Conservation (phyloP, 352 stramenopile species). For the Globisporangium paddicum region DNA sequence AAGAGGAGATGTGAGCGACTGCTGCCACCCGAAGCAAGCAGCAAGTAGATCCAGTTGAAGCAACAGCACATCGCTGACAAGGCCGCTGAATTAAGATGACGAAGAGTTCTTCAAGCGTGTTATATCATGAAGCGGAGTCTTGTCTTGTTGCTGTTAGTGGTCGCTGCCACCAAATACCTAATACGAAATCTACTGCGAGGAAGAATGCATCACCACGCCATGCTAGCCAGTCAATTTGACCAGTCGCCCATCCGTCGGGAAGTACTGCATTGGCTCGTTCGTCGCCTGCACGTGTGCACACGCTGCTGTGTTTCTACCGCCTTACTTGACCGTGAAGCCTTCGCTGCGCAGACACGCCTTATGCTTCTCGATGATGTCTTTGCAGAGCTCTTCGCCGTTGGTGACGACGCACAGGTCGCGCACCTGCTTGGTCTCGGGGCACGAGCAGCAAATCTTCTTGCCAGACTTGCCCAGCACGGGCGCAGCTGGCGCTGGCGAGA, state of each 20-base stretch:
- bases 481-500: slow-evolving; percentile 15
- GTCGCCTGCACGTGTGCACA: not conserved
- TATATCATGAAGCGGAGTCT: slow-evolving; percentile 3
- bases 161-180: slow-evolving; percentile 8
- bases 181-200: slow-evolving; percentile 3
- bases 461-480: slow-evolving; percentile 90
- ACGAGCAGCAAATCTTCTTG: slow-evolving; percentile 99
- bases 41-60: not conserved
- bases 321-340: slow-evolving; percentile 93
- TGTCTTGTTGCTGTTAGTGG: not conserved
- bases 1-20: slow-evolving; percentile 57
- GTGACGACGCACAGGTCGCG: slow-evolving; percentile 90
- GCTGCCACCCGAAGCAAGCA: not conserved
- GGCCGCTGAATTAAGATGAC: not conserved
- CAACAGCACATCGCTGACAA: not conserved
- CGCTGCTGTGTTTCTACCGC: not conserved
- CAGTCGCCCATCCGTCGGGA: not conserved
- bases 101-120: not conserved
- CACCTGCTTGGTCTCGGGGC: slow-evolving; percentile 94
- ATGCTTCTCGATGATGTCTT: slow-evolving; percentile 96
- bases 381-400: slow-evolving; percentile 91
- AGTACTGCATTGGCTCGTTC: not conserved
- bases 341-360: slow-evolving; percentile 96
- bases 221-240: not conserved
- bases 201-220: not conserved